Percentiles rank a stretch among this genome's conserved stretches.
These are phyloP conservation scores for Spatholobus suberectus DNA, from an alignment of 306 rosid genomes.

Conservation along the genomic window DNA sequence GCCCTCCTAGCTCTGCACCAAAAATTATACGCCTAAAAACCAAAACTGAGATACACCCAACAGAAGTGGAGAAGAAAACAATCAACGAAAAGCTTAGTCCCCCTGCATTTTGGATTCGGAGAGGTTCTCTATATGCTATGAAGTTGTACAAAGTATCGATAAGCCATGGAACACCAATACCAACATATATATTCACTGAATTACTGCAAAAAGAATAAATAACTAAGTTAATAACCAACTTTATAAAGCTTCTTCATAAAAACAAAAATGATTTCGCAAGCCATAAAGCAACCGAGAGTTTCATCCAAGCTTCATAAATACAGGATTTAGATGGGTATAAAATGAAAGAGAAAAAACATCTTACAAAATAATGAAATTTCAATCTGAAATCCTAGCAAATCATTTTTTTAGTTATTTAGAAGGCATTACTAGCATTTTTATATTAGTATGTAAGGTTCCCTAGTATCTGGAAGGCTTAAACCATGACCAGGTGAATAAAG, in stretches of 20 bases:
- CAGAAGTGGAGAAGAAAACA: slow-evolving; percentile 83
- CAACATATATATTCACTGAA: slow-evolving; percentile 93
- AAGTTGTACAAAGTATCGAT: slow-evolving; percentile 82
- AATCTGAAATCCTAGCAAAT: neutral
- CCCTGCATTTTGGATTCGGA: slow-evolving; percentile 71
- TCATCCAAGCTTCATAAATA: neutral
- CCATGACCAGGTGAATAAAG: neutral
- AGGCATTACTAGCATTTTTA: neutral
- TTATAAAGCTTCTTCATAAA: neutral
- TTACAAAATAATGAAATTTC: neutral
- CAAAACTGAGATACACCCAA: slow-evolving; percentile 79
- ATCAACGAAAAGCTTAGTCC: slow-evolving; percentile 89
- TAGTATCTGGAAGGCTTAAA: neutral
- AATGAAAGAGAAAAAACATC: slow-evolving; percentile 15
- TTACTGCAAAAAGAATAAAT: slow-evolving; percentile 61
- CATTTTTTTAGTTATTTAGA: neutral
- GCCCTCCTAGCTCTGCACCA: slow-evolving; percentile 98
- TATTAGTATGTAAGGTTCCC: neutral
- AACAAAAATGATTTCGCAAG: slow-evolving; percentile 11
- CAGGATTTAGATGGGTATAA: neutral
- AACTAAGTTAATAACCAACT: slow-evolving; percentile 28
- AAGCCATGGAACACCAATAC: slow-evolving; percentile 97
- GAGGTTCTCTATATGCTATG: slow-evolving; percentile 73
- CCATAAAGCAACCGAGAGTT: slow-evolving; percentile 19
- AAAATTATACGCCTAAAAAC: slow-evolving; percentile 73